Conservation (phyloP, 768 basidiomycete species). For the Tricholoma matsutake region DNA sequence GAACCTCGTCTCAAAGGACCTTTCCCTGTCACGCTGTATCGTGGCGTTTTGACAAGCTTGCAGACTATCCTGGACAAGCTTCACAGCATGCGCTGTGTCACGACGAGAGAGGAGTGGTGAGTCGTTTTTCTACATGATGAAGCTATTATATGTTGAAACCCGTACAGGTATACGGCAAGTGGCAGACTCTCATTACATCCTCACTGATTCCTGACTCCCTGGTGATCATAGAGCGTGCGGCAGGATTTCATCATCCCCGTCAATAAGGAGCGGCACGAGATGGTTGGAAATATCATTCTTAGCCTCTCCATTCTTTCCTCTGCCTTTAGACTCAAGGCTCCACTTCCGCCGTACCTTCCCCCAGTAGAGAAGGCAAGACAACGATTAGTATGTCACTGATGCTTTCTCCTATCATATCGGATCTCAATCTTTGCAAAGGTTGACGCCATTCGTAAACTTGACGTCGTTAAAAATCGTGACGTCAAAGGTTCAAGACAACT, state of each 20-base stretch:
- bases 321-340: constrained; percentile 81
- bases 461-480: constrained; percentile 84
- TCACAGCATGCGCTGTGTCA: constrained; percentile 97
- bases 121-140: constrained; percentile 20
- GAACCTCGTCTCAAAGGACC: constrained; percentile 96
- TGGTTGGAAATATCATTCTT: constrained; percentile 94
- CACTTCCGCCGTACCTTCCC: constrained; percentile 94
- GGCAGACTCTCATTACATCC: not conserved
- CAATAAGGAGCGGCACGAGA: constrained; percentile 83
- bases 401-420: not conserved
- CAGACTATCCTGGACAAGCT: constrained; percentile 86
- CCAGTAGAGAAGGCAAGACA: constrained; percentile 85
- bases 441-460: constrained; percentile 74
- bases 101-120: constrained; percentile 90
- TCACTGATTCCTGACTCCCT: constrained; percentile 1
- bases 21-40: constrained; percentile 84
- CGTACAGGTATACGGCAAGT: constrained; percentile 67
- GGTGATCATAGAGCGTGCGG: constrained; percentile 59
- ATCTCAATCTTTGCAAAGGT: constrained; percentile 44
- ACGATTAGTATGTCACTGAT: constrained; percentile 52
- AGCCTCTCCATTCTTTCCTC: constrained; percentile 80
- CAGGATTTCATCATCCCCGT: constrained; percentile 90
- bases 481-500: constrained; percentile 81
- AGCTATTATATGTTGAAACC: constrained; percentile 5
- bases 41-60: constrained; percentile 74